Conservation (phyloP, 177 flowering plant genomes). For the Tripterygium wilfordii region DNA sequence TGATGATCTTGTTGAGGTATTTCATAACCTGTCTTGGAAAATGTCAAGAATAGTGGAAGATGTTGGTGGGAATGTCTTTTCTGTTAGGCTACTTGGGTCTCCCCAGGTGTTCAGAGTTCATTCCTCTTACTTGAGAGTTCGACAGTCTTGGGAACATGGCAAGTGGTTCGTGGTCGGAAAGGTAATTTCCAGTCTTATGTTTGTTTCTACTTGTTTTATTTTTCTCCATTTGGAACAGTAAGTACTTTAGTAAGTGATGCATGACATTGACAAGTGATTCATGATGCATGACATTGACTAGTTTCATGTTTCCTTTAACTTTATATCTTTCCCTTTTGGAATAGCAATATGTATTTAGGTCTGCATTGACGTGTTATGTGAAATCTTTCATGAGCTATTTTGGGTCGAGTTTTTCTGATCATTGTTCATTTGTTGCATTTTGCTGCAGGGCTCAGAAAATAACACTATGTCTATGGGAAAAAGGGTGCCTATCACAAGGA, state of each 20-base stretch:
- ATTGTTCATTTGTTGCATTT: too few relatives aligned
- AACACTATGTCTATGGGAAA: neutral
- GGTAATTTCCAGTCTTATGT: constrained; percentile 8
- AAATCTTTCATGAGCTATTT: neutral
- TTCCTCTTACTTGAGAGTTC: constrained; percentile 9
- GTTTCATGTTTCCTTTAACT: neutral
- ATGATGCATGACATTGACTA: too few relatives aligned
- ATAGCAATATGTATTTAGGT: neutral
- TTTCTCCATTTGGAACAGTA: neutral
- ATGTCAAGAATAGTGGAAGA: constrained; percentile 5
- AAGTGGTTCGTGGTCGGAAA: constrained; percentile 18
- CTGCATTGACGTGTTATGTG: neutral
- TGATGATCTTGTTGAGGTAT: constrained; percentile 20
- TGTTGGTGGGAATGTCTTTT: neutral
- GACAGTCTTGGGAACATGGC: constrained; percentile 15
- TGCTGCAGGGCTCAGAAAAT: neutral
- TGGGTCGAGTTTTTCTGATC: too few relatives aligned
- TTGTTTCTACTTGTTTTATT: too few relatives aligned
- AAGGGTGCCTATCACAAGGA: neutral
- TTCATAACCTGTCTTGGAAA: constrained; percentile 14
- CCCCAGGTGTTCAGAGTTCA: constrained; percentile 2
- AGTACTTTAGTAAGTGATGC: too few relatives aligned
- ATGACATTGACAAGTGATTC: too few relatives aligned
- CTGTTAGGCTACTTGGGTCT: constrained; percentile 18
- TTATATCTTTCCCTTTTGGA: neutral